Conservation (phyloP, 2,329 filamentous ascomycete species). For the Microsporum ferrugineum region DNA sequence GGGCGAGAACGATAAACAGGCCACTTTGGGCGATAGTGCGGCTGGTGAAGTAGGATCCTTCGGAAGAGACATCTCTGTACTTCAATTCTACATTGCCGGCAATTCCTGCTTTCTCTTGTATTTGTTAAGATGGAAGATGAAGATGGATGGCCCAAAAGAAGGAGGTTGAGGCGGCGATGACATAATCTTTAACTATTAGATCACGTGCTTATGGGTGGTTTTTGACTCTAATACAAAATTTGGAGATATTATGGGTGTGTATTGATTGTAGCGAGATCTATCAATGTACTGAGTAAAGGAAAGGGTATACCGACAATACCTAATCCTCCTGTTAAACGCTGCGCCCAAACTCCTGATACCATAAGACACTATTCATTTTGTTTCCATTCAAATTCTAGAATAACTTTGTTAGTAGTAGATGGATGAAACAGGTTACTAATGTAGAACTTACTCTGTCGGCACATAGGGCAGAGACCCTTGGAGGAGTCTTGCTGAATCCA, state of each 20-base stretch:
- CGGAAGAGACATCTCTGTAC: conserved; percentile 26
- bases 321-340: not conserved
- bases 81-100: not conserved
- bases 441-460: conserved; percentile 63
- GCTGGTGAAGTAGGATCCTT: conserved; percentile 18
- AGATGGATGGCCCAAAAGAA: not conserved
- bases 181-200: too few species aligned
- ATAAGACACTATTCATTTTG: conserved; percentile 21
- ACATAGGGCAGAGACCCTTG: conserved; percentile 95
- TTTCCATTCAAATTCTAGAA: conserved; percentile 44
- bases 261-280: too few species aligned
- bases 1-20: not conserved
- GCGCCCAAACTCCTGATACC: not conserved
- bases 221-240: too few species aligned
- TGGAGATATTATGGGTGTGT: too few species aligned
- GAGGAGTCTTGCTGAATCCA: conserved; percentile 95
- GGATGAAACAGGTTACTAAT: not conserved
- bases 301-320: not conserved
- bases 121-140: not conserved
- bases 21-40: conserved; percentile 20
- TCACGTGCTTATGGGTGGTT: too few species aligned
- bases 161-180: too few species aligned
- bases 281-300: not conserved
- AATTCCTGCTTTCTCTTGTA: not conserved
- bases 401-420: conserved; percentile 10